Conservation (phyloP, 2,329 filamentous ascomycete species). For the Pseudogymnoascus sp. region DNA sequence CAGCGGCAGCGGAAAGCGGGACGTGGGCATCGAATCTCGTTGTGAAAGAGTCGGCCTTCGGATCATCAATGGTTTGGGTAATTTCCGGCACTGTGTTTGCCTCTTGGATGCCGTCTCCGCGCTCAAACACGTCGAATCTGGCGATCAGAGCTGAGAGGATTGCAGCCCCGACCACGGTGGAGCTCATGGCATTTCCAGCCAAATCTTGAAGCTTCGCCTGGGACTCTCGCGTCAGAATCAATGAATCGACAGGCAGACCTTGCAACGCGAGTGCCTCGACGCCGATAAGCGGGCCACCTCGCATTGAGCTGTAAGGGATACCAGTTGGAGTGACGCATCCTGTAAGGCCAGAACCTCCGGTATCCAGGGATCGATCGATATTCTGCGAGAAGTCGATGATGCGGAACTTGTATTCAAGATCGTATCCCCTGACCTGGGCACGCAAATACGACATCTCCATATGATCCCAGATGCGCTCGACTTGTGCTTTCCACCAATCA, state of each 20-base stretch:
- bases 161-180: conserved; percentile 58
- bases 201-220: conserved; percentile 57
- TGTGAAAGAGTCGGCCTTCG: neutral
- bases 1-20: conserved; percentile 11
- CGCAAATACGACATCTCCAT: conserved; percentile 54
- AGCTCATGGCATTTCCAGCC: conserved; percentile 73
- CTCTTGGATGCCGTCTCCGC: conserved; percentile 6
- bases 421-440: conserved; percentile 40
- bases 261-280: conserved; percentile 57
- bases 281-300: conserved; percentile 52
- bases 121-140: conserved; percentile 12
- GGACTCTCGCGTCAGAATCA: conserved; percentile 56
- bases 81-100: neutral
- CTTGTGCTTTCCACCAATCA: conserved; percentile 40
- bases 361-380: conserved; percentile 49
- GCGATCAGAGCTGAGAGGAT: conserved; percentile 49
- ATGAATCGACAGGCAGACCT: conserved; percentile 54
- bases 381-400: conserved; percentile 65
- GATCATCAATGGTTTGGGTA: neutral
- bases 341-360: conserved; percentile 44
- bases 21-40: conserved; percentile 8
- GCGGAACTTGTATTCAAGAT: conserved; percentile 47
- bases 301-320: conserved; percentile 49
- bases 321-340: conserved; percentile 62
- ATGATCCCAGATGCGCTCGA: conserved; percentile 55